Base-by-base conservation (phyloP, 495 filamentous ascomycete species). In the Cenococcum geophilum region DNA sequence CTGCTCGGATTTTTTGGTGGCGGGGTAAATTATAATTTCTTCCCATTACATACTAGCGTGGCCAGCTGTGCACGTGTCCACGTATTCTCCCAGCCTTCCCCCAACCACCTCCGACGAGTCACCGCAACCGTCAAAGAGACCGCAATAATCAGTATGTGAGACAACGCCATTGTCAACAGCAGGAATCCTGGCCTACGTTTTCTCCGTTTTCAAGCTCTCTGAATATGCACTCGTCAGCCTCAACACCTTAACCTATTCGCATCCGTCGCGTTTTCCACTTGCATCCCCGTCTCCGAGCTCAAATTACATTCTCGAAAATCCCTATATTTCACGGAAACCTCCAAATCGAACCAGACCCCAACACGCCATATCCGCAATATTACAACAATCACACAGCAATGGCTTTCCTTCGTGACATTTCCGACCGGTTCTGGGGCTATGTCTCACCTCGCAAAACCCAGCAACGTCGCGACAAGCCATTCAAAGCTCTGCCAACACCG, bases 371-470 rank as follows among this genome's bases (percentile, higher is more conserved):
- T 45, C 40, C 49, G 6, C 14, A 32, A 23, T 2, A 32, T 21
- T 4, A 23, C 6, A 3, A 23, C 49, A 14, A 23, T 12, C 2
- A 12, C 20, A 2, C 55, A 32, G 47, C 57, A 11, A 69, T 69
- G 67, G 57, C 60, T 6, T 47, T 71, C 52, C 54, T 73, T 53
- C 58, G 67, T 34, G 55, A 64, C 23, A 32, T 73, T 8, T 50
- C 61, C 18, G 63, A 65, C 54, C 49, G 60, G 18, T 60, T 73
- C 67, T 71, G 67, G 69, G 63, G 61, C 40, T 68, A 63, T 34
- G 55, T 73, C 40, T 68, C 64, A 22, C 71, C 71, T 10, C 55
- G 60, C 34, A 73, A 73, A 61, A 57, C 71, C 21, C 50, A 59
- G 22, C 58, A 68, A 34, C 65, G 62, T 10, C 65, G 60, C 34